Percentiles rank a stretch among this genome's conserved stretches.
These are phyloP conservation scores for Candida tallmaniae DNA, from an alignment of 805 yeast species.

Conservation along the genomic window DNA sequence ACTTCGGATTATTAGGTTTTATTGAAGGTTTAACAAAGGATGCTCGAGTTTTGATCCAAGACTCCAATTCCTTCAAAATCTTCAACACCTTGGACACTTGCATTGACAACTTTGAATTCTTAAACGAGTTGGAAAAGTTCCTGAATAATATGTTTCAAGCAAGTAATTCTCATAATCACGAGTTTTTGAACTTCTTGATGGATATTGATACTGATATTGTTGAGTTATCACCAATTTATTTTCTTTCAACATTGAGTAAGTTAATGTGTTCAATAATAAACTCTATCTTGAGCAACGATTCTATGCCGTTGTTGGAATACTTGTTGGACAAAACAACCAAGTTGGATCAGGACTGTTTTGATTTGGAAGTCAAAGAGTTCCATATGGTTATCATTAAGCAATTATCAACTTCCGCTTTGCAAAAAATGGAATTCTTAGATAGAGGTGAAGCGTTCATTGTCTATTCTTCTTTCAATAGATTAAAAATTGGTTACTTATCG, in stretches of 20 bases:
- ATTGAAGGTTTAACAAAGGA: slow-evolving; percentile 25
- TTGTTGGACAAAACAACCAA: slow-evolving; percentile 22
- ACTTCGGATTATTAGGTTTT: slow-evolving; percentile 32
- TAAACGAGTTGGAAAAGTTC: slow-evolving; percentile 31
- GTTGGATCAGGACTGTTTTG: slow-evolving; percentile 11
- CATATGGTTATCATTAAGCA: slow-evolving; percentile 23
- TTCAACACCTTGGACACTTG: slow-evolving; percentile 31
- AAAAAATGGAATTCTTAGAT: slow-evolving; percentile 46
- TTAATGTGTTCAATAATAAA: slow-evolving; percentile 32
- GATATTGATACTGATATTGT: slow-evolving; percentile 21
- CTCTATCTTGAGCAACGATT: slow-evolving; percentile 23
- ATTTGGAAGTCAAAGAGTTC: slow-evolving; percentile 18
- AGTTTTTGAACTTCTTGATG: slow-evolving; percentile 14
- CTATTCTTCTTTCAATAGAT: slow-evolving; percentile 44
- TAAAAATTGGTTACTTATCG: slow-evolving; percentile 48
- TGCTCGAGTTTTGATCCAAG: slow-evolving; percentile 22
- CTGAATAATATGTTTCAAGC: slow-evolving; percentile 16
- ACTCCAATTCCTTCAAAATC: slow-evolving; percentile 23
- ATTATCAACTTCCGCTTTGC: slow-evolving; percentile 30
- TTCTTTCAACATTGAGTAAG: slow-evolving; percentile 28
- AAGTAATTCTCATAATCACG: slow-evolving; percentile 10
- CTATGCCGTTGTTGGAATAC: slow-evolving; percentile 23
- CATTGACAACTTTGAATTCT: slow-evolving; percentile 35
- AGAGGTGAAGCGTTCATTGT: slow-evolving; percentile 55
- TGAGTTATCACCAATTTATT: slow-evolving; percentile 33